Evolutionary conservation across 1,139 yeast species (phyloP).

Genomic region (Nakaseomyces nivariensis): DNA sequence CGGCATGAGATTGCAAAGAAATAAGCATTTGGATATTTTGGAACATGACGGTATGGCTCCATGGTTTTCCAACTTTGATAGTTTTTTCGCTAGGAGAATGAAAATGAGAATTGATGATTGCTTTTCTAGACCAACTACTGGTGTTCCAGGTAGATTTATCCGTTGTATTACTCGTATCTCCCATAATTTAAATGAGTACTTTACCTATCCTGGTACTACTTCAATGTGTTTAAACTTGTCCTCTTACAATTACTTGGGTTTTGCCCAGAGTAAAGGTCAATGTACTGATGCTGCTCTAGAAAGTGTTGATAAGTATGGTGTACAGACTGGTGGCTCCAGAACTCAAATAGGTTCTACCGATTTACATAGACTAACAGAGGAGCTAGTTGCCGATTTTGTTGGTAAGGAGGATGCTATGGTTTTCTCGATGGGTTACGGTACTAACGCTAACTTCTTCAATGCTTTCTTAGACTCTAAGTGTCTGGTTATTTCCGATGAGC

Average conservation of each 20-base stretch:
- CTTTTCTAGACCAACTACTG: conserved; percentile 89
- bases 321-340: conserved; percentile 73
- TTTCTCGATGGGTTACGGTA: conserved; percentile 92
- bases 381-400: conserved; percentile 68
- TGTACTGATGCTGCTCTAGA: conserved; percentile 76
- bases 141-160: conserved; percentile 92
- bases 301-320: conserved; percentile 57
- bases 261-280: conserved; percentile 88
- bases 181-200: conserved; percentile 44
- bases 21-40: conserved; percentile 53
- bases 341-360: conserved; percentile 66
- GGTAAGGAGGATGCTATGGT: conserved; percentile 86
- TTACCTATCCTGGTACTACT: conserved; percentile 64
- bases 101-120: conserved; percentile 88
- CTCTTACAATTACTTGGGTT: conserved; percentile 89
- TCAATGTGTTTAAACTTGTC: conserved; percentile 77
- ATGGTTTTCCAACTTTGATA: conserved; percentile 87
- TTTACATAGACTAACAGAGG: conserved; percentile 66
- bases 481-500: conserved; percentile 83
- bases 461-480: conserved; percentile 80
- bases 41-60: conserved; percentile 92
- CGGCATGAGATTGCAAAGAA: conserved; percentile 63
- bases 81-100: conserved; percentile 85
- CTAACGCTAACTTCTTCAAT: conserved; percentile 85
- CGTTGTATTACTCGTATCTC: conserved; percentile 70